These are phyloP conservation scores for Calonectria crousiana DNA, from an alignment of 2,329 filamentous ascomycete genomes.

Conservation along the genomic window DNA sequence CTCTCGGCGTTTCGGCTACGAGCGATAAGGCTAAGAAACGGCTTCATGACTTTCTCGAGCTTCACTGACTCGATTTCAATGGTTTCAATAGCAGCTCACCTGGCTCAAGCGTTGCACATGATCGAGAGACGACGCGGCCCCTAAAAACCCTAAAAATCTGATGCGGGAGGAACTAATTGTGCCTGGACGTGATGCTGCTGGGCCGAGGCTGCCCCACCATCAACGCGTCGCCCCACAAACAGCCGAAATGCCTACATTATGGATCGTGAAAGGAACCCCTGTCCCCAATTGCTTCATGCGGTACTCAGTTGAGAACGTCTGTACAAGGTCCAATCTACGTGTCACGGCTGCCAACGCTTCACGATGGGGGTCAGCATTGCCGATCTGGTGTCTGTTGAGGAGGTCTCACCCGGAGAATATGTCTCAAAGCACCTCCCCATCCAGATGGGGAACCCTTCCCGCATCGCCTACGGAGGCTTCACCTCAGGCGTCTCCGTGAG, in stretches of 20 bases:
- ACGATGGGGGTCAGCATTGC: slow-evolving; percentile 30
- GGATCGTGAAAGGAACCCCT: not conserved
- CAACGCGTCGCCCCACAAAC: slow-evolving; percentile 9
- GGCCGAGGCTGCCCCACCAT: slow-evolving; percentile 14
- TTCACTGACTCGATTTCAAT: not conserved
- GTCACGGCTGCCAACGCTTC: not conserved
- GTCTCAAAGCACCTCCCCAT: slow-evolving; percentile 44
- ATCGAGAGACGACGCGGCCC: not conserved
- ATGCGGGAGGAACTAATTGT: not conserved
- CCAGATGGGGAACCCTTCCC: slow-evolving; percentile 47
- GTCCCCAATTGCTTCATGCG: not conserved
- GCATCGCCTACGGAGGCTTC: slow-evolving; percentile 60
- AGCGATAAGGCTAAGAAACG: not conserved
- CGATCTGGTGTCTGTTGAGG: slow-evolving; percentile 40
- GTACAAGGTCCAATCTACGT: not conserved
- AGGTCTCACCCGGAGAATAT: slow-evolving; percentile 35
- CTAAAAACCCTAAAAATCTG: not conserved
- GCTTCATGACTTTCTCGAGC: not conserved
- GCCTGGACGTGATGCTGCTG: not conserved
- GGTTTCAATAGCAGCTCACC: not conserved
- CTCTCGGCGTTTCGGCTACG: not conserved
- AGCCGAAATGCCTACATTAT: not conserved
- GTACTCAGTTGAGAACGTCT: not conserved
- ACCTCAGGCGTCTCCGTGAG: slow-evolving; percentile 55
- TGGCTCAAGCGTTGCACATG: not conserved